Conservation (phyloP, 352 stramenopile genomes). For the Phytophthora podocarpi region DNA sequence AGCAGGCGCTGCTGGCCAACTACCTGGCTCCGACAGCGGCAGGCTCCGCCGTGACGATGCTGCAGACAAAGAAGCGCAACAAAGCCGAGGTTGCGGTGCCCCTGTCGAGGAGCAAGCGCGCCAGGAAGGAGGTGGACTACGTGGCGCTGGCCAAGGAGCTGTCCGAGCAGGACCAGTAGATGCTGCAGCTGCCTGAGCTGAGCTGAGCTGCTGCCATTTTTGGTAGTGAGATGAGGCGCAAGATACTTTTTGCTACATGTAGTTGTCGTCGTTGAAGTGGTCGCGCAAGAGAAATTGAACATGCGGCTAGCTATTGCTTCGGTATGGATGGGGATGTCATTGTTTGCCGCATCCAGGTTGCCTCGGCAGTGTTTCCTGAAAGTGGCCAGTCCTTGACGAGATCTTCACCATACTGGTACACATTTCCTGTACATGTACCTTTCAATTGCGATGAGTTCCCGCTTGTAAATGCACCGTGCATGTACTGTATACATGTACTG, state of each 20-base stretch:
- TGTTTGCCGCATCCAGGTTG: no score
- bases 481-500: no score
- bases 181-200: conserved; percentile 5
- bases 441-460: no score
- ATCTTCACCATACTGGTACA: no score
- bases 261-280: no score
- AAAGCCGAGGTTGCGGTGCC: conserved; percentile 8
- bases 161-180: conserved; percentile 29
- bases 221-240: conserved; percentile 7
- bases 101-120: conserved; percentile 49
- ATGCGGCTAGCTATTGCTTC: no score
- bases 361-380: no score
- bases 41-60: conserved; percentile 17
- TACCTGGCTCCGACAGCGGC: conserved; percentile 37
- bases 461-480: no score
- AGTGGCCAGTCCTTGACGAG: no score
- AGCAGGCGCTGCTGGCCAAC: conserved; percentile 53
- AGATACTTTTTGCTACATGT: conserved; percentile 18
- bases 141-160: conserved; percentile 67
- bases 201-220: not conserved
- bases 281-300: no score
- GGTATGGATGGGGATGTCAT: no score
- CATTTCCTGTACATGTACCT: no score
- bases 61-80: conserved; percentile 44
- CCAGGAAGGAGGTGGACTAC: conserved; percentile 69